A percentile compares a stretch with the other conserved stretches of the same genome.
These are phyloP conservation scores for Gaertneriomyces sp. DNA, from an alignment of 192 early-diverging fungal species.

Conservation along the genomic window DNA sequence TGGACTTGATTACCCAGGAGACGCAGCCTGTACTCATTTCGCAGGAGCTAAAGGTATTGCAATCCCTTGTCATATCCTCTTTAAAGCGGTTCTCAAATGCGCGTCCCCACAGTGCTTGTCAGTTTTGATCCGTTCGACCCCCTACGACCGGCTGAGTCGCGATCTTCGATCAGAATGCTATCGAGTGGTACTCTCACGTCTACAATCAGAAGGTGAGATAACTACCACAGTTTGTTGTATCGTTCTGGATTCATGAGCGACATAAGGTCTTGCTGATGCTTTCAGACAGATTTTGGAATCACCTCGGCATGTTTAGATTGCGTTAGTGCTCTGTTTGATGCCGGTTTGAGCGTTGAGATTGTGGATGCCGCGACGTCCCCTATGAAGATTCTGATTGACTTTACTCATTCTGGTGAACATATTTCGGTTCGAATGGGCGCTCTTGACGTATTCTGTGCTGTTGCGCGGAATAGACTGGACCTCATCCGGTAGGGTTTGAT, in stretches of 20 bases:
- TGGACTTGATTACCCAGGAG: slow-evolving; percentile 27
- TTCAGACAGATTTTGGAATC: slow-evolving; percentile 20
- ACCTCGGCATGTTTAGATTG: slow-evolving; percentile 21
- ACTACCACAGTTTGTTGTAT: background rate
- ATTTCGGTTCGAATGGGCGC: slow-evolving; percentile 21
- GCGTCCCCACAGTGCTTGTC: slow-evolving; percentile 13
- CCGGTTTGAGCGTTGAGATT: slow-evolving; percentile 8
- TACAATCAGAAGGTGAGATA: slow-evolving; percentile 10
- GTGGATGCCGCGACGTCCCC: background rate
- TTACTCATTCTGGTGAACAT: slow-evolving; percentile 8
- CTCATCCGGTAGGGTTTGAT: background rate
- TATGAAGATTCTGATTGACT: background rate
- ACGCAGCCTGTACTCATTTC: slow-evolving; percentile 15
- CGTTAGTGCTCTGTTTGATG: slow-evolving; percentile 21
- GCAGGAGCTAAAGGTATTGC: slow-evolving; percentile 24
- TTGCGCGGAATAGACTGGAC: slow-evolving; percentile 23
- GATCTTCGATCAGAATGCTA: slow-evolving; percentile 15
- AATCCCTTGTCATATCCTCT: background rate
- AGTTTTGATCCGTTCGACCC: slow-evolving; percentile 20
- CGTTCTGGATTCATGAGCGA: background rate
- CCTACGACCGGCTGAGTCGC: slow-evolving; percentile 32
- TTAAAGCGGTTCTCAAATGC: background rate
- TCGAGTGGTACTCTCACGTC: background rate
- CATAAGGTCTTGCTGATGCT: background rate
- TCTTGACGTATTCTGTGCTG: slow-evolving; percentile 27